Conservation (phyloP, 768 basidiomycete species). For the Amanita pseudoporphyria region DNA sequence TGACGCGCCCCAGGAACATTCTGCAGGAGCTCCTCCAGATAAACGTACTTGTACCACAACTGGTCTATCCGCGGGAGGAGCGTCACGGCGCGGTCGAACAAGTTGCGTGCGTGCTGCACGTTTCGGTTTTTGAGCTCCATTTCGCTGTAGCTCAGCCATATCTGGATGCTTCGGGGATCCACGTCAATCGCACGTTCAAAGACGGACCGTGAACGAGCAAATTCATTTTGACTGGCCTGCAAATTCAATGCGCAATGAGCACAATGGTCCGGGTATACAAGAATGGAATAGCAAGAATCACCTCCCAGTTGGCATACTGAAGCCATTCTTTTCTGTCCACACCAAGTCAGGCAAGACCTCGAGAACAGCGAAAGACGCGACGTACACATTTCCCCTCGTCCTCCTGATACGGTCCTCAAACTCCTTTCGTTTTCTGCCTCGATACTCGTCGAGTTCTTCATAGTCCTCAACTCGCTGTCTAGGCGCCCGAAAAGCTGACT, state of each 20-base stretch:
- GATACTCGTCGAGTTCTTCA: slow-evolving; percentile 82
- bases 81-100: slow-evolving; percentile 96
- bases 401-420: slow-evolving; percentile 84
- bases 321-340: slow-evolving; percentile 70
- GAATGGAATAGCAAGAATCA: slow-evolving; percentile 14
- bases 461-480: slow-evolving; percentile 95
- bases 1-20: slow-evolving; percentile 95
- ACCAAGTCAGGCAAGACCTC: slow-evolving; percentile 2
- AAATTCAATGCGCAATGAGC: not conserved
- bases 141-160: slow-evolving; percentile 94
- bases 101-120: slow-evolving; percentile 92
- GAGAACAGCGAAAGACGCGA: slow-evolving; percentile 5
- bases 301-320: slow-evolving; percentile 83
- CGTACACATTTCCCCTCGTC: slow-evolving; percentile 74
- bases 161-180: slow-evolving; percentile 78
- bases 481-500: slow-evolving; percentile 83
- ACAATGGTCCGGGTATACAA: not conserved
- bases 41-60: slow-evolving; percentile 99
- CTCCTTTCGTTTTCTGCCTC: slow-evolving; percentile 86
- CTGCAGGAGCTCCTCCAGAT: slow-evolving; percentile 92
- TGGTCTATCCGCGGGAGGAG: slow-evolving; percentile 93
- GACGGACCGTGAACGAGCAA: slow-evolving; percentile 86
- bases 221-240: slow-evolving; percentile 93
- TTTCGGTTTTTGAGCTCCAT: slow-evolving; percentile 98
- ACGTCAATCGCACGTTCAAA: slow-evolving; percentile 97